Conservation (phyloP, 2,329 filamentous ascomycete species). For the Rhinocladiella mackenziei region DNA sequence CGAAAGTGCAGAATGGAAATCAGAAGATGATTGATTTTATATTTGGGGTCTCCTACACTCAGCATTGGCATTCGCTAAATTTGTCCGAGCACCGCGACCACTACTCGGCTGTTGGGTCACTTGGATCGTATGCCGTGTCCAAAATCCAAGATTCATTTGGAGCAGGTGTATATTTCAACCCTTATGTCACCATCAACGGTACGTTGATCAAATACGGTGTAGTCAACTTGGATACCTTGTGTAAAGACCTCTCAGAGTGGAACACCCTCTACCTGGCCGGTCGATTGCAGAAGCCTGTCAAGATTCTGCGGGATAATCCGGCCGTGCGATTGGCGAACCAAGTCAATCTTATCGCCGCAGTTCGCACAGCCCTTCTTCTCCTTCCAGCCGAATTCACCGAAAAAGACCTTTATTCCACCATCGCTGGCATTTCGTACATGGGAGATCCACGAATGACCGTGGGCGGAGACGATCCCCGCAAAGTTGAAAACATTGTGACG, state of each 20-base stretch:
- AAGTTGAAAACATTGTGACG: slow-evolving; percentile 89
- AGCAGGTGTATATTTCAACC: slow-evolving; percentile 96
- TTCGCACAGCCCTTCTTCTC: slow-evolving; percentile 83
- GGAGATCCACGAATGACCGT: slow-evolving; percentile 95
- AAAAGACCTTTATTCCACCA: slow-evolving; percentile 80
- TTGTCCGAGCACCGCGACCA: slow-evolving; percentile 83
- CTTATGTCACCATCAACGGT: slow-evolving; percentile 89
- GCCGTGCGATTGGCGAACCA: slow-evolving; percentile 91
- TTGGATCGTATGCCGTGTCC: slow-evolving; percentile 82
- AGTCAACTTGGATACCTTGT: slow-evolving; percentile 86
- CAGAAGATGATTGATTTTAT: slow-evolving; percentile 99
- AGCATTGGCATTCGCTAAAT: slow-evolving; percentile 97
- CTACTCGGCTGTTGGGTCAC: slow-evolving; percentile 77
- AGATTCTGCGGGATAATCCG: slow-evolving; percentile 92
- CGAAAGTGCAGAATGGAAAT: slow-evolving; percentile 77
- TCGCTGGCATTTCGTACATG: slow-evolving; percentile 87
- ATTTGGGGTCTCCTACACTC: slow-evolving; percentile 86
- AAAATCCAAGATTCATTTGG: slow-evolving; percentile 82
- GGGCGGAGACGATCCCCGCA: slow-evolving; percentile 83
- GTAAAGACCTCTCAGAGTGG: slow-evolving; percentile 82
- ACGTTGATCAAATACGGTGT: slow-evolving; percentile 98
- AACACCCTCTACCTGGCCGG: slow-evolving; percentile 95
- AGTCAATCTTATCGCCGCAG: slow-evolving; percentile 85
- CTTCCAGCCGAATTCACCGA: slow-evolving; percentile 82
- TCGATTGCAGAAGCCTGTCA: slow-evolving; percentile 92